Percentiles rank a stretch among this genome's conserved stretches.
Evolutionary conservation across 768 basidiomycete genomes (phyloP).

Genomic region (Termitomyces titanicus): DNA sequence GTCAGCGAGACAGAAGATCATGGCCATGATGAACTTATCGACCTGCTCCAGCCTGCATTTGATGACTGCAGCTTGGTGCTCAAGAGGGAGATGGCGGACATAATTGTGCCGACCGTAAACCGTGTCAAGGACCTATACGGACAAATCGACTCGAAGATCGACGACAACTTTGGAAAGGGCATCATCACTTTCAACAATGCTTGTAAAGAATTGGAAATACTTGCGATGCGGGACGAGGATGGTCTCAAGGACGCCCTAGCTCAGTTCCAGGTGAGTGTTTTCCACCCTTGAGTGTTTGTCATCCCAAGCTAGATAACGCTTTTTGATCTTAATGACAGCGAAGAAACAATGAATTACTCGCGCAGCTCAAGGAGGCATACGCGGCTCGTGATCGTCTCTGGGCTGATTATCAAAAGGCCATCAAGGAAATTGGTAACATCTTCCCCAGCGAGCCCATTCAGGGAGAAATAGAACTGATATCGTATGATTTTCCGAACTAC

Average conservation of each 20-base stretch:
- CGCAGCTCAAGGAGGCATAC: conserved; percentile 47
- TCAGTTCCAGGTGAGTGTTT: conserved; percentile 39
- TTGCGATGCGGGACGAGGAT: conserved; percentile 40
- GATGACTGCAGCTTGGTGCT: conserved; percentile 31
- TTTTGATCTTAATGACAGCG: conserved; percentile 27
- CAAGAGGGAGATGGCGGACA: conserved; percentile 37
- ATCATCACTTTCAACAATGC: conserved; percentile 52
- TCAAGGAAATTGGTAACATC: conserved; percentile 46
- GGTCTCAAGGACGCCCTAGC: conserved; percentile 34
- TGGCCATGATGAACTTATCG: conserved; percentile 31
- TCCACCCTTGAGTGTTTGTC: background rate
- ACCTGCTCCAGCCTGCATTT: conserved; percentile 42
- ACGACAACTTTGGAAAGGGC: conserved; percentile 35
- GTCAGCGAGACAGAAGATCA: conserved; percentile 26
- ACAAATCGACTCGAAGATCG: conserved; percentile 34
- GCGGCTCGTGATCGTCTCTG: conserved; percentile 48
- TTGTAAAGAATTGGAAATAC: conserved; percentile 48
- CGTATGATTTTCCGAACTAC: conserved; percentile 5
- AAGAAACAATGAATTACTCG: conserved; percentile 36
- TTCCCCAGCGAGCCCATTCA: background rate
- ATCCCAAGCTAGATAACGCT: conserved; percentile 1
- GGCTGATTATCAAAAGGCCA: conserved; percentile 37
- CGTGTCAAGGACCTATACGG: conserved; percentile 39
- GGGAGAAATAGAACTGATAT: conserved; percentile 4
- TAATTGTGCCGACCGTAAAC: conserved; percentile 45